Evolutionary conservation across 176 grass and related monocot species (phyloP).

Genomic region (Triticum turgidum): DNA sequence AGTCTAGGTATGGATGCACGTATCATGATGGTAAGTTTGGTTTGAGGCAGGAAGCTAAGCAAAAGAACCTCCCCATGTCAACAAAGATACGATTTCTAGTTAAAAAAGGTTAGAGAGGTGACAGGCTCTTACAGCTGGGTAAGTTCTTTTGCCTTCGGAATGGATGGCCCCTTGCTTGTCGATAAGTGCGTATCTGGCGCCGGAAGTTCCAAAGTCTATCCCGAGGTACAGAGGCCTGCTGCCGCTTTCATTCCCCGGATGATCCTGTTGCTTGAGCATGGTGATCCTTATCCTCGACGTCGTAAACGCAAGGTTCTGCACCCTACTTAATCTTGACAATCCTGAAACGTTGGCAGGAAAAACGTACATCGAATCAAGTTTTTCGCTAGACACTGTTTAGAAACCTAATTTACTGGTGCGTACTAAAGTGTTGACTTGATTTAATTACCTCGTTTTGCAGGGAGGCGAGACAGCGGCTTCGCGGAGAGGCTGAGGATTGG

Average conservation of each 20-base stretch:
- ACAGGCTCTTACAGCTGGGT: slow-evolving; percentile 38
- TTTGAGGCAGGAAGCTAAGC: too few species aligned
- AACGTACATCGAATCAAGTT: neutral
- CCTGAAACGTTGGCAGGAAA: neutral
- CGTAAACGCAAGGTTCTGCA: neutral
- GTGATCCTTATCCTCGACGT: neutral
- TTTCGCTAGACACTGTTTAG: neutral
- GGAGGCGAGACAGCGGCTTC: slow-evolving; percentile 11
- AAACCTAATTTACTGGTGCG: neutral
- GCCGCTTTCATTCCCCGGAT: neutral
- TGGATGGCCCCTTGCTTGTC: slow-evolving; percentile 51
- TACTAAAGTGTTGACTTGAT: neutral
- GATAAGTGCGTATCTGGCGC: slow-evolving; percentile 75
- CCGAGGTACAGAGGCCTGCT: slow-evolving; percentile 51
- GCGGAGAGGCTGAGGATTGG: neutral
- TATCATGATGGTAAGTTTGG: too few species aligned
- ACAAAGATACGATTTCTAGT: too few species aligned
- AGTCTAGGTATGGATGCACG: too few species aligned
- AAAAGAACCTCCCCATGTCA: too few species aligned
- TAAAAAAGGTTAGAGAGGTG: too few species aligned
- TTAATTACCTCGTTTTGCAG: neutral
- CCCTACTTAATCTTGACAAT: neutral
- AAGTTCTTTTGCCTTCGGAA: slow-evolving; percentile 61
- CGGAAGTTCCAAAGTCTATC: slow-evolving; percentile 85
- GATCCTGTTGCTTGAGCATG: slow-evolving; percentile 15